Conservation (phyloP, 371 early-diverging fungal genomes). For the Mortierella sp. region DNA sequence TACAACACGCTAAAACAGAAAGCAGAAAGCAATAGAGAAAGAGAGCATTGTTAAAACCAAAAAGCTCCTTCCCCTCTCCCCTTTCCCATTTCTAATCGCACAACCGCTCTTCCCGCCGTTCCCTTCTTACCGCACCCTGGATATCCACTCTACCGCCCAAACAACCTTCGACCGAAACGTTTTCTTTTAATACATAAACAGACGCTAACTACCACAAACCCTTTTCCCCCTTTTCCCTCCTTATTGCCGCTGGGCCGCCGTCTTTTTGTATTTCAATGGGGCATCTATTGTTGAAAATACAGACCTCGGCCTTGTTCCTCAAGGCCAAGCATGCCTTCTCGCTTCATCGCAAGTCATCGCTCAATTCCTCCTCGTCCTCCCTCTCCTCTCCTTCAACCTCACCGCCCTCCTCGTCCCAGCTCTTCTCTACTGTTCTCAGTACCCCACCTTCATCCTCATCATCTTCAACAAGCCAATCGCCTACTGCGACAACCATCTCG, state of each 20-base stretch:
- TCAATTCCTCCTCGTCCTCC: neutral
- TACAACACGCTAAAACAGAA: neutral
- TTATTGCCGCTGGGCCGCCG: constrained; percentile 25
- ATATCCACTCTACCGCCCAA: no score
- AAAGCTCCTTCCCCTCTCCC: neutral
- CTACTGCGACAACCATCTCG: neutral
- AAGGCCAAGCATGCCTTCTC: constrained; percentile 52
- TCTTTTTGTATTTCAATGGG: constrained; percentile 25
- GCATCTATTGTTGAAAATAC: constrained; percentile 36
- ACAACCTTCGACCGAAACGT: no score
- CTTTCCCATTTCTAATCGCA: no score
- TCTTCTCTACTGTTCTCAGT: neutral
- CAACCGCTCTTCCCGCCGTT: no score
- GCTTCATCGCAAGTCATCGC: constrained; percentile 43
- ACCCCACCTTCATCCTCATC: constrained; percentile 13
- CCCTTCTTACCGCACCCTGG: no score
- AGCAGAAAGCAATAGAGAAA: neutral
- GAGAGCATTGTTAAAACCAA: neutral
- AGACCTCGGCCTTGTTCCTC: constrained; percentile 50
- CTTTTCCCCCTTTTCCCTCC: no score
- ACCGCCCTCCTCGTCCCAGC: constrained; percentile 4
- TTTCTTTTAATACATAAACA: no score
- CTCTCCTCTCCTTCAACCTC: constrained; percentile 8
- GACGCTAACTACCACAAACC: no score
- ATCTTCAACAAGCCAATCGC: neutral